These are phyloP conservation scores for Colletotrichum sp. DNA, from an alignment of 2,329 filamentous ascomycete genomes.

Conservation along the genomic window DNA sequence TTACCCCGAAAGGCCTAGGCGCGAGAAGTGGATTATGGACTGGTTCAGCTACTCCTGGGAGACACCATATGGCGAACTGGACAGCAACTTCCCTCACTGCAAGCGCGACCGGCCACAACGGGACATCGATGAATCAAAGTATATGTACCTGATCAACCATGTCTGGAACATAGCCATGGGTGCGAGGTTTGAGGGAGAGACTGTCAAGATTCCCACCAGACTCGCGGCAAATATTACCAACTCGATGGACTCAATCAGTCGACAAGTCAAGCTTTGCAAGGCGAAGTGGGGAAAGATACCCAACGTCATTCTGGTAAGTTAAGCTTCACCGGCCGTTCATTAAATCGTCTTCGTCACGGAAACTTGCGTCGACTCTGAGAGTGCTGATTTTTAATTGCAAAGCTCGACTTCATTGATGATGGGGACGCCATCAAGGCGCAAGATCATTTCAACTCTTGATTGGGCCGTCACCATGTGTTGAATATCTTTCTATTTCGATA, in stretches of 20 bases:
- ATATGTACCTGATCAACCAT: neutral
- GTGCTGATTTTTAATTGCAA: neutral
- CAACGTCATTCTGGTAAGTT: neutral
- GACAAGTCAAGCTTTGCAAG: neutral
- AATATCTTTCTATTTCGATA: fast-evolving
- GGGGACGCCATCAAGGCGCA: neutral
- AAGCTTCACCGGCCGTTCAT: neutral
- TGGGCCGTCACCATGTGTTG: neutral
- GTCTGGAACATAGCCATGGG: neutral
- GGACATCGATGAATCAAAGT: neutral
- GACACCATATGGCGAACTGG: neutral
- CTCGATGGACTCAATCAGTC: neutral
- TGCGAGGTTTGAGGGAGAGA: neutral
- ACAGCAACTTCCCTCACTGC: neutral
- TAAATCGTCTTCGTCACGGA: neutral
- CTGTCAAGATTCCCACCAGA: neutral
- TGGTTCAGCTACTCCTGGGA: neutral
- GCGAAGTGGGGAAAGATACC: neutral
- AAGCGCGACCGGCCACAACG: neutral
- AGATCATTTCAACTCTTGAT: neutral
- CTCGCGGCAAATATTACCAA: neutral
- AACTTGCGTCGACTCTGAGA: fast-evolving
- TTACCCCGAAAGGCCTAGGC: neutral
- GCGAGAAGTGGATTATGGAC: neutral
- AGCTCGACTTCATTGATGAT: neutral